These are phyloP conservation scores for Catenaria anguillulae DNA, from an alignment of 371 early-diverging fungal genomes.

Conservation along the genomic window DNA sequence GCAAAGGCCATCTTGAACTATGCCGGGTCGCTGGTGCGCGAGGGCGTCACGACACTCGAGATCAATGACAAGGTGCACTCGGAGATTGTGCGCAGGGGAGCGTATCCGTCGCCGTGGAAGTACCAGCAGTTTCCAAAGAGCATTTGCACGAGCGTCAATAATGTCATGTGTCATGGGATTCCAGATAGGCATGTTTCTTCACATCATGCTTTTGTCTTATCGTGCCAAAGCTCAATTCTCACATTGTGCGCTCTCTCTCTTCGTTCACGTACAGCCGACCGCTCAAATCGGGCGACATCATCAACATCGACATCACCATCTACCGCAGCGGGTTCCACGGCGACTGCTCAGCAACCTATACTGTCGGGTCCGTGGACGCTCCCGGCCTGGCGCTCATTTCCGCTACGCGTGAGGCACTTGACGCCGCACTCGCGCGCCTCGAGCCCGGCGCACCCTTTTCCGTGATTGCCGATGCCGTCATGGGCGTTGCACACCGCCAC, in stretches of 20 bases:
- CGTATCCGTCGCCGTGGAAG: conserved; percentile 76
- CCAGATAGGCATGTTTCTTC: conserved; percentile 48
- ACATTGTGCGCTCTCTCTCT: neutral
- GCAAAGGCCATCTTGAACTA: neutral
- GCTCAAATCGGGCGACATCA: conserved; percentile 64
- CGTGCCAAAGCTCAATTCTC: neutral
- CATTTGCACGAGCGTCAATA: conserved; percentile 66
- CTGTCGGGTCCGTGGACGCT: conserved; percentile 65
- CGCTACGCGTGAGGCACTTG: conserved; percentile 51
- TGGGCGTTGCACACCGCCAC: conserved; percentile 17
- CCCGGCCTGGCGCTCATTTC: conserved; percentile 43
- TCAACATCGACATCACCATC: conserved; percentile 66
- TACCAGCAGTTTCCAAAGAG: conserved; percentile 76
- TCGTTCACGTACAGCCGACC: conserved; percentile 18
- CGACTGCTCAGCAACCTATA: conserved; percentile 68
- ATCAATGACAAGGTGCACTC: conserved; percentile 59
- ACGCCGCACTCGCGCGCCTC: conserved; percentile 54
- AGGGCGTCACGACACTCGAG: conserved; percentile 52
- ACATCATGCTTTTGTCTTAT: no score
- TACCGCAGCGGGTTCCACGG: conserved; percentile 64
- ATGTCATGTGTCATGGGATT: conserved; percentile 82
- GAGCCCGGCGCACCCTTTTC: conserved; percentile 56
- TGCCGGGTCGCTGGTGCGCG: neutral
- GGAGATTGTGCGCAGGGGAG: conserved; percentile 43
- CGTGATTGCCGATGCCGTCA: conserved; percentile 56